A percentile compares a stretch with the other conserved stretches of the same genome.
Evolutionary conservation across 768 basidiomycete genomes (phyloP).

Genomic region (Rubroboletus satanas): DNA sequence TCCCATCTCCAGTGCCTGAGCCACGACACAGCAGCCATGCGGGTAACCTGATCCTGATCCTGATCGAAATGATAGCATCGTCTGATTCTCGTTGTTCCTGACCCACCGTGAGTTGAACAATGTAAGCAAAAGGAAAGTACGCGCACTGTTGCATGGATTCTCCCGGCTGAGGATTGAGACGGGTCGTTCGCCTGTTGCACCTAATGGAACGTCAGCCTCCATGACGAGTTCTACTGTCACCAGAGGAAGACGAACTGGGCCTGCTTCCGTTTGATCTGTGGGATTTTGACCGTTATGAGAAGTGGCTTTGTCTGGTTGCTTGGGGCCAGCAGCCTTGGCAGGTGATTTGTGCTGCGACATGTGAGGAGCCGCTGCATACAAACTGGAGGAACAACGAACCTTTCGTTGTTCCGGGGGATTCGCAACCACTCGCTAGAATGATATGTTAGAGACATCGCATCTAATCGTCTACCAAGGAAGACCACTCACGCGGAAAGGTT

Average conservation of each 20-base stretch:
- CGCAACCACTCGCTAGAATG: not conserved
- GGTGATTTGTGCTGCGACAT: not conserved
- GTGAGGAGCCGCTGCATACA: not conserved
- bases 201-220: not conserved
- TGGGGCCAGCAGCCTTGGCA: not conserved
- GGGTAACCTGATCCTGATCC: not conserved
- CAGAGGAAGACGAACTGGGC: not conserved
- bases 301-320: not conserved
- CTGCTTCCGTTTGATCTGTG: not conserved
- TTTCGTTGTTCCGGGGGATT: not conserved
- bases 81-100: not conserved
- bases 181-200: not conserved
- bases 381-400: not conserved
- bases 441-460: not conserved
- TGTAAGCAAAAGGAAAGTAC: no score
- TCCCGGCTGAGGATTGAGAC: not conserved
- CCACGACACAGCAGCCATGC: not conserved
- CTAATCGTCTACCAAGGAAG: not conserved
- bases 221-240: not conserved
- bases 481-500: not conserved
- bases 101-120: no score
- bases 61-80: not conserved
- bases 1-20: not conserved
- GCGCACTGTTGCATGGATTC: not conserved
- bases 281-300: not conserved